These are phyloP conservation scores for Penicillium cinerascens DNA, from an alignment of 495 filamentous ascomycete genomes.

Conservation along the genomic window DNA sequence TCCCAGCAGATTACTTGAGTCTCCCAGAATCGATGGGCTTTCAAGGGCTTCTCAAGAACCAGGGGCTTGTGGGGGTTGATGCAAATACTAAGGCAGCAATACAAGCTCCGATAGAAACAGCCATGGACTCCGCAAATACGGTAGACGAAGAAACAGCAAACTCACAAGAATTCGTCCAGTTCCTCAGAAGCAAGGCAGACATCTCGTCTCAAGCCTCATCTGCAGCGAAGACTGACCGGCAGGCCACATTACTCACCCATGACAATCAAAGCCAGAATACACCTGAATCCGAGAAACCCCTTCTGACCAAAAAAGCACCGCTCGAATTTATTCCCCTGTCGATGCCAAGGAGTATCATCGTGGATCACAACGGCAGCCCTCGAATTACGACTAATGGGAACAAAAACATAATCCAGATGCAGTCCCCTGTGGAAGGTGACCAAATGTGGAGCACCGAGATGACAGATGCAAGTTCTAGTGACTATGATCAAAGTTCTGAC, in stretches of 20 bases:
- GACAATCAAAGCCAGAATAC: conserved; percentile 2
- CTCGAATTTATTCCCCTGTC: conserved; percentile 1
- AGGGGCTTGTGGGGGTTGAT: not conserved
- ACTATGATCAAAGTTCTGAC: conserved; percentile 6
- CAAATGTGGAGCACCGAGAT: not conserved
- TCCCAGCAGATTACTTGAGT: not conserved
- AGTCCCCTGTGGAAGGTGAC: not conserved
- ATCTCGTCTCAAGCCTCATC: conserved; percentile 3
- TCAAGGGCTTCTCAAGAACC: not conserved
- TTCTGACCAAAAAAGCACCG: conserved; percentile 8
- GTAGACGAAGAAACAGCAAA: not conserved
- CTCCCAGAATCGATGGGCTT: not conserved
- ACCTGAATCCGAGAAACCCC: conserved; percentile 22
- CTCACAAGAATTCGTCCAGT: not conserved
- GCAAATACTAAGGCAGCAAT: not conserved
- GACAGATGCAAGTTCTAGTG: conserved; percentile 8
- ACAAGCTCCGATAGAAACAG: not conserved
- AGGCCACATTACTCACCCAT: not conserved
- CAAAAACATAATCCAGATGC: not conserved
- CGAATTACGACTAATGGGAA: conserved; percentile 6
- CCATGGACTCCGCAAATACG: not conserved
- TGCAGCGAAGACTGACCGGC: not conserved
- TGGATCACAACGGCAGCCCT: conserved; percentile 33
- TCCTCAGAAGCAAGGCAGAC: not conserved
- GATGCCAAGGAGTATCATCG: conserved; percentile 13